Percentiles rank a stretch among this genome's conserved stretches.
Conservation (phyloP, 148 eudicot genomes). For the Rhododendron vialii region DNA sequence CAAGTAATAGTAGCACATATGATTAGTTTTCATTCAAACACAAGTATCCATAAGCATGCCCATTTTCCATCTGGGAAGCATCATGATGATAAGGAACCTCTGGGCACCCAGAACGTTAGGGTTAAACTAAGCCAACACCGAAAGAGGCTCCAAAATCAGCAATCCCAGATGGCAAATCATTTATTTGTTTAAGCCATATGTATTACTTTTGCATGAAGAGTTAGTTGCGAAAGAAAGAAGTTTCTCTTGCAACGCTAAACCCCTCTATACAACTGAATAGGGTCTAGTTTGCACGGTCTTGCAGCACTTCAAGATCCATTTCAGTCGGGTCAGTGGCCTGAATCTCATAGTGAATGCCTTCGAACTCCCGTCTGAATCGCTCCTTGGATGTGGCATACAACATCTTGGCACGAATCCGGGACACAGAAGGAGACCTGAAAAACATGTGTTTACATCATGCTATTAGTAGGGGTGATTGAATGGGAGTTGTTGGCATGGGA, state of each 20-base stretch:
- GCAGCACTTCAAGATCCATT: constrained; percentile 57
- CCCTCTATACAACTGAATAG: neutral
- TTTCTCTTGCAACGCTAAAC: neutral
- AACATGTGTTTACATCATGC: neutral
- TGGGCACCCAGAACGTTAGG: constrained; percentile 11
- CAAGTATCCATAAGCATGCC: constrained; percentile 10
- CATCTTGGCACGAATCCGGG: constrained; percentile 64
- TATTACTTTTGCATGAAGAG: neutral
- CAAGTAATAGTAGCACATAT: neutral
- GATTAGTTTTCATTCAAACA: neutral
- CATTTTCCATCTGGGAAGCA: constrained; percentile 30
- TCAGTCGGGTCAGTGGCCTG: constrained; percentile 79
- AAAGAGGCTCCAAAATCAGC: constrained; percentile 28
- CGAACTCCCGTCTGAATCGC: constrained; percentile 57
- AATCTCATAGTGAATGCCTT: constrained; percentile 73
- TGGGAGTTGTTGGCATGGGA: neutral
- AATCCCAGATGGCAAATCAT: constrained; percentile 31
- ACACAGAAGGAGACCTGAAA: constrained; percentile 70
- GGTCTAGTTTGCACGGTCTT: constrained; percentile 47
- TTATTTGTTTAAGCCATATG: constrained; percentile 24
- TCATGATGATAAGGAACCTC: constrained; percentile 26
- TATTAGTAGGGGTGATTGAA: neutral
- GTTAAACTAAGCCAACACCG: neutral
- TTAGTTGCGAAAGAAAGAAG: neutral
- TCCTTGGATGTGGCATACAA: constrained; percentile 70